Evolutionary conservation across 345 rosid genomes (phyloP).

Genomic region (Eucalyptus pauciflora): DNA sequence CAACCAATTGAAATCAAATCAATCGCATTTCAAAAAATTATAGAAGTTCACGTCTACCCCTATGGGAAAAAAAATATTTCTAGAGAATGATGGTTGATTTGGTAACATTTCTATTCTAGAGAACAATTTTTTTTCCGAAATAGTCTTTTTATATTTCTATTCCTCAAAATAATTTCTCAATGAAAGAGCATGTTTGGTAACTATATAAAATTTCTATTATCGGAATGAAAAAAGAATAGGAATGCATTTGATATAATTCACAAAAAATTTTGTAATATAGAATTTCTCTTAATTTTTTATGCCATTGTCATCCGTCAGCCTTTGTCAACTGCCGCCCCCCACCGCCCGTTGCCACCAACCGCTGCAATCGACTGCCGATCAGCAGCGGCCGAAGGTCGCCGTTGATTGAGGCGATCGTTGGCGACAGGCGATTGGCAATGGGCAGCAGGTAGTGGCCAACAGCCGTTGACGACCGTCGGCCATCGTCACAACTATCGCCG

Average conservation of each 20-base stretch:
- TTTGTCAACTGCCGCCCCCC: fast-evolving
- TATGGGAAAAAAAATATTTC: background rate
- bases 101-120: no score
- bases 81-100: background rate
- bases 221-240: no score
- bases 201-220: no score
- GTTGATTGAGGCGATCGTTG: fast-evolving
- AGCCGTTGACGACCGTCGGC: fast-evolving
- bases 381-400: fast-evolving
- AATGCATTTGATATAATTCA: no score
- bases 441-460: no score
- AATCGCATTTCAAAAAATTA: background rate
- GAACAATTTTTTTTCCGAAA: no score
- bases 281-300: no score
- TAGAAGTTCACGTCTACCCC: background rate
- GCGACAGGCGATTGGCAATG: fast-evolving
- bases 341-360: fast-evolving
- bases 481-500: fast-evolving
- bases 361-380: fast-evolving
- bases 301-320: fast-evolving
- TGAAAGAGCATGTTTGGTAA: no score
- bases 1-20: background rate
- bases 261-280: fast-evolving
- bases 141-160: no score
- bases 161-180: no score